A percentile compares a stretch with the other conserved stretches of the same genome.
phyloP scores from a whole-genome alignment of 2,329 filamentous ascomycete species.

The Pestalotiopsis sp. region DNA sequence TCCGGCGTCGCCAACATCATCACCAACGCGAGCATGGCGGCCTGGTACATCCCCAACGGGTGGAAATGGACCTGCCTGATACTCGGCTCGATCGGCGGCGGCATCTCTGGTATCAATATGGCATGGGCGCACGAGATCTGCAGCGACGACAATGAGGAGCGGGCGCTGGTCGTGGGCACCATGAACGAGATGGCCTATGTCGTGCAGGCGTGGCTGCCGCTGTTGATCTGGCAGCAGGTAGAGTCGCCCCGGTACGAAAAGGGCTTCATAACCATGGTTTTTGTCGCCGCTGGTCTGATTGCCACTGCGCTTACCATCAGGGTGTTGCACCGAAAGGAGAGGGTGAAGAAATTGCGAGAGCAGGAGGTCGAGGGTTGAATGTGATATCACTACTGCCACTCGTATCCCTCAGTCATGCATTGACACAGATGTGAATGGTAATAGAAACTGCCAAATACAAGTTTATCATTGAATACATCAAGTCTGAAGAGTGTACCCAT shows the following conservation, averaged over 20 bases:
- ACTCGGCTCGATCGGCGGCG: constrained; percentile 52
- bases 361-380: not conserved
- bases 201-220: constrained; percentile 69
- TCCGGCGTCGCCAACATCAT: constrained; percentile 45
- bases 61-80: constrained; percentile 69
- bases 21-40: constrained; percentile 39
- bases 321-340: constrained; percentile 46
- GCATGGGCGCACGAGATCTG: constrained; percentile 55
- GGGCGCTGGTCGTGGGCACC: constrained; percentile 63
- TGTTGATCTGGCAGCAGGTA: constrained; percentile 66
- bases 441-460: not conserved
- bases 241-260: constrained; percentile 63
- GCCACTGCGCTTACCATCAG: constrained; percentile 49
- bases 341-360: constrained; percentile 11
- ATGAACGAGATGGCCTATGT: constrained; percentile 75
- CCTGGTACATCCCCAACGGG: constrained; percentile 47
- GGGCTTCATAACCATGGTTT: constrained; percentile 58
- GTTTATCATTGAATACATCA: not conserved
- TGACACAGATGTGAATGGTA: not conserved
- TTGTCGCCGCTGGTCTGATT: constrained; percentile 52
- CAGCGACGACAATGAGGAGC: constrained; percentile 60
- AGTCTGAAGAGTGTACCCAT: not conserved
- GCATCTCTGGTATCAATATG: constrained; percentile 47
- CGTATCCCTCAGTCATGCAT: not conserved
- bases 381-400: not conserved